Conservation (phyloP, 768 basidiomycete species). For the Calocybe indica region DNA sequence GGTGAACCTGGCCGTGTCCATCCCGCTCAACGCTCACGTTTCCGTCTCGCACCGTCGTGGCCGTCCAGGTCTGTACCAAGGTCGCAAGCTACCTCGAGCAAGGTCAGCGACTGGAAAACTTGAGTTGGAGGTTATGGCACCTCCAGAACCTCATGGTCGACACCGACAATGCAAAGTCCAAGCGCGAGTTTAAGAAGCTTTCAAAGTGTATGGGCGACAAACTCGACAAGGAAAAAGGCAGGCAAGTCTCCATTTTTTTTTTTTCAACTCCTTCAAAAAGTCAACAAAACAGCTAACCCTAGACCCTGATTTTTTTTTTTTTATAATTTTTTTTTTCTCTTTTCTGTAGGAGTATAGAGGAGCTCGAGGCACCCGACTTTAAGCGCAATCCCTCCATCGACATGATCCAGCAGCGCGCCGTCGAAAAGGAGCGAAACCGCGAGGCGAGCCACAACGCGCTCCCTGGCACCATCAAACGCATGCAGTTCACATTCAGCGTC, state of each 20-base stretch:
- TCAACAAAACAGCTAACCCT: constrained; percentile 17
- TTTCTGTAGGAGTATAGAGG: constrained; percentile 65
- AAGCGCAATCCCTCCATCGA: constrained; percentile 75
- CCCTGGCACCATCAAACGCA: constrained; percentile 75
- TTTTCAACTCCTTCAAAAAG: background rate
- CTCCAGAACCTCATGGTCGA: constrained; percentile 90
- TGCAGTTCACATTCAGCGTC: constrained; percentile 88
- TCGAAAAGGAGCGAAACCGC: constrained; percentile 75
- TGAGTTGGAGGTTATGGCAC: constrained; percentile 91
- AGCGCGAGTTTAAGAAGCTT: constrained; percentile 87
- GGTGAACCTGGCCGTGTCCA: constrained; percentile 7
- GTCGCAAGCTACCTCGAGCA: constrained; percentile 89
- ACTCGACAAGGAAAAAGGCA: constrained; percentile 87
- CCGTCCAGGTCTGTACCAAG: constrained; percentile 74
- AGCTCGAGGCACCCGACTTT: constrained; percentile 80
- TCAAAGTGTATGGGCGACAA: constrained; percentile 88
- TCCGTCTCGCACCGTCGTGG: constrained; percentile 1
- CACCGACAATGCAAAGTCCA: constrained; percentile 81
- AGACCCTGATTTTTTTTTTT: constrained; percentile 19
- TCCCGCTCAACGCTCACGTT: background rate
- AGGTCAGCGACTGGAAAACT: constrained; percentile 86
- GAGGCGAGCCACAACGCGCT: constrained; percentile 58
- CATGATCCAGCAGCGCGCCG: constrained; percentile 74
- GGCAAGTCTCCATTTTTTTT: constrained; percentile 47
- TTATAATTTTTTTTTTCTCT: constrained; percentile 10